Evolutionary conservation across 2,329 filamentous ascomycete genomes (phyloP).

Genomic region (Thermoascus crustaceus): DNA sequence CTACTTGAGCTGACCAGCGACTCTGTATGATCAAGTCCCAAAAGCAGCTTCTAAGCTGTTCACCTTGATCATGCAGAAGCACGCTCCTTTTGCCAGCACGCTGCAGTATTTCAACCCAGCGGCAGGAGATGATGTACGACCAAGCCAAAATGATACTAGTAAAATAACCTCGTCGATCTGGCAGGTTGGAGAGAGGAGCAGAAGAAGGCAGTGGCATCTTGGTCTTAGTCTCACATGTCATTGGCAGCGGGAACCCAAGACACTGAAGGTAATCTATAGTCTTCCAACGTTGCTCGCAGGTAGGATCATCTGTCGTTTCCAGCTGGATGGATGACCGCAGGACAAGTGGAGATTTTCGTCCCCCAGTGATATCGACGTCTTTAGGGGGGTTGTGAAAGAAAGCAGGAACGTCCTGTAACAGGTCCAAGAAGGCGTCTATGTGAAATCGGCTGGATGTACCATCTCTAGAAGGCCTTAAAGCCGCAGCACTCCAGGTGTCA

Average conservation of each 20-base stretch:
- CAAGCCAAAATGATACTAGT: constrained; percentile 11
- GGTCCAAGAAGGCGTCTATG: constrained; percentile 7
- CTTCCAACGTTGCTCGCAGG: no score
- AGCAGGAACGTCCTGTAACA: constrained; percentile 10
- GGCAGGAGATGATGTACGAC: constrained; percentile 16
- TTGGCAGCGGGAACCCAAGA: no score
- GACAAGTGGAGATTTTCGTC: no score
- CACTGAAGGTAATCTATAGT: no score
- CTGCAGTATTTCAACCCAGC: constrained; percentile 15
- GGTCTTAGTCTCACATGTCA: no score
- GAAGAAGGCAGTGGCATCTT: no score
- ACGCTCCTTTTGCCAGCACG: constrained; percentile 8
- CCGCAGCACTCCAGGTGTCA: constrained; percentile 1
- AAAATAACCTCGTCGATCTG: constrained; percentile 4
- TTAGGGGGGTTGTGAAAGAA: constrained; percentile 3
- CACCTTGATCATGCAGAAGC: constrained; percentile 8
- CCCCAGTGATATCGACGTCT: constrained; percentile 5
- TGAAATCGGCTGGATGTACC: background rate
- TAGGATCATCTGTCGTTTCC: no score
- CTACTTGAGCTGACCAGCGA: constrained; percentile 6
- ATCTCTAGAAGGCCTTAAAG: background rate
- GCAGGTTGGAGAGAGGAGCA: no score
- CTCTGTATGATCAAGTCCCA: constrained; percentile 8
- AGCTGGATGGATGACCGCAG: no score
- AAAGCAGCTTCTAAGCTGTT: constrained; percentile 3